Conservation (phyloP, 1,284 basidiomycete genomes). For the Leccinum pachyderme region DNA sequence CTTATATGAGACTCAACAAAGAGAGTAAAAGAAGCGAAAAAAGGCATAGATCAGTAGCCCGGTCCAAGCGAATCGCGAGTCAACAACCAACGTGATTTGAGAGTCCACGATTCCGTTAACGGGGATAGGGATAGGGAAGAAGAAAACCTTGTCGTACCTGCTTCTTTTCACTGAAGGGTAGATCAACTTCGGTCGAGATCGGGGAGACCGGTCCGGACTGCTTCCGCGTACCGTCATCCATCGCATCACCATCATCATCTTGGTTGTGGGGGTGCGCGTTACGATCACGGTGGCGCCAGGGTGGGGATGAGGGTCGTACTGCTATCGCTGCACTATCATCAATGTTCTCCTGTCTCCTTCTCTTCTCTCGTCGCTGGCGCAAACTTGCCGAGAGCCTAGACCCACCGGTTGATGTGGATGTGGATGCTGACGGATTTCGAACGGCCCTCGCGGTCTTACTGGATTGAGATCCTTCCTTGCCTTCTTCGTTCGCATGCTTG, state of each 20-base stretch:
- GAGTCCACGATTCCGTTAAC: constrained; percentile 23
- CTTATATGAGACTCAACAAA: not conserved
- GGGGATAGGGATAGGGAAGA: not conserved
- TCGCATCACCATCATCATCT: not conserved
- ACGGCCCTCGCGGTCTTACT: not conserved
- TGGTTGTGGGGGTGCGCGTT: not conserved
- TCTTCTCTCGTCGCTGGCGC: constrained; percentile 2
- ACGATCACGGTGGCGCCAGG: not conserved
- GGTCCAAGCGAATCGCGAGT: not conserved
- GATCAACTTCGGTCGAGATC: constrained; percentile 10
- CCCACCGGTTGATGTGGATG: not conserved
- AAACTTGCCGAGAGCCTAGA: constrained; percentile 5
- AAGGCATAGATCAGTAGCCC: constrained; percentile 15
- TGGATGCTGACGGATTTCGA: not conserved
- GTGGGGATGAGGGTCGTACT: not conserved
- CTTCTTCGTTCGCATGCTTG: not conserved
- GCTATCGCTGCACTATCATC: not conserved
- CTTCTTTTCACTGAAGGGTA: constrained; percentile 31
- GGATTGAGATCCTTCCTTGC: not conserved
- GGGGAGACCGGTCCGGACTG: constrained; percentile 17
- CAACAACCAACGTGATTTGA: not conserved
- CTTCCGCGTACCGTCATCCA: constrained; percentile 2
- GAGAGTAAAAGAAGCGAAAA: not conserved
- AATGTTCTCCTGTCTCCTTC: not conserved
- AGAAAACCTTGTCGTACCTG: constrained; percentile 22